Evolutionary conservation across 1,284 basidiomycete species (phyloP).

Genomic region (Porogramme epimiltina): DNA sequence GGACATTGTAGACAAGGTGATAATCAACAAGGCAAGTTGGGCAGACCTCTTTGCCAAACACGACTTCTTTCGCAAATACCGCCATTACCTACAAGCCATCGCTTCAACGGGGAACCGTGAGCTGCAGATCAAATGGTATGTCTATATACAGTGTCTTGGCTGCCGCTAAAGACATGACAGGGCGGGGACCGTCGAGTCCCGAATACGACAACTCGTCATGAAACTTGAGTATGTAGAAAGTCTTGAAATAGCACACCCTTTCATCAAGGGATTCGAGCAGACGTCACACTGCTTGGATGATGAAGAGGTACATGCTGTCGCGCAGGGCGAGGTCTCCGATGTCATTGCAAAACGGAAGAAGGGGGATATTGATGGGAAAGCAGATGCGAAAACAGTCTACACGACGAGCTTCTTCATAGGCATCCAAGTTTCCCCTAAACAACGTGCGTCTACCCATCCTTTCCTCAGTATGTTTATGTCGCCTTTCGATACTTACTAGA

Average conservation of each 20-base stretch:
- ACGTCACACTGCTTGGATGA: constrained; percentile 82
- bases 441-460: constrained; percentile 55
- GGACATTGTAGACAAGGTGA: constrained; percentile 92
- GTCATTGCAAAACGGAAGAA: constrained; percentile 74
- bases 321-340: constrained; percentile 85
- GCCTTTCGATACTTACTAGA: constrained; percentile 13
- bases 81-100: constrained; percentile 98
- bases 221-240: constrained; percentile 96
- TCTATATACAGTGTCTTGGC: constrained; percentile 8
- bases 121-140: constrained; percentile 92
- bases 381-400: constrained; percentile 79
- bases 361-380: constrained; percentile 80
- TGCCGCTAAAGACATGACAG: too few species aligned
- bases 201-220: constrained; percentile 94
- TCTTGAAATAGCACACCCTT: constrained; percentile 91
- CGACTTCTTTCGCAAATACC: constrained; percentile 97
- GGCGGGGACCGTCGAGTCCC: constrained; percentile 84
- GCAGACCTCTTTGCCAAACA: constrained; percentile 90
- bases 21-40: constrained; percentile 87
- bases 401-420: constrained; percentile 98
- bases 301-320: constrained; percentile 87
- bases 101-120: constrained; percentile 87
- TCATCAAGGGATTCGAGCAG: constrained; percentile 93
- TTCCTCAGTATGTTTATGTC: background rate
- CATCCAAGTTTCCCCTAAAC: constrained; percentile 89